Percentiles rank a stretch among this genome's conserved stretches.
phyloP scores from a whole-genome alignment of 2,329 filamentous ascomycete species.

The Colletotrichum sp. region DNA sequence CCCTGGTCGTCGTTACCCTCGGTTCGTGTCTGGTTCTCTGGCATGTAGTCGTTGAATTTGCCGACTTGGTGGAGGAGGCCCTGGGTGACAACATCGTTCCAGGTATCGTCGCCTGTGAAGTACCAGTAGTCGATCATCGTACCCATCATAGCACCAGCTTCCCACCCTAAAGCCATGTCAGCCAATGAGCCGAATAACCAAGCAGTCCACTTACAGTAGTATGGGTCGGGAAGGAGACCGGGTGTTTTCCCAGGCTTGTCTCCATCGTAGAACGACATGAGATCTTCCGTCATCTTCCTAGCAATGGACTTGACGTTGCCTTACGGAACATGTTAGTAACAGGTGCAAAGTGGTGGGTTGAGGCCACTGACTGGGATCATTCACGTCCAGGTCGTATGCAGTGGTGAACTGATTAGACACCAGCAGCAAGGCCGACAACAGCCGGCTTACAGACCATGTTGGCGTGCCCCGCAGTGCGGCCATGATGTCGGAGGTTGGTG shows the following conservation, averaged over 20 bases:
- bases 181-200: background rate
- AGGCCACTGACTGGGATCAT: conserved; percentile 35
- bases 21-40: conserved; percentile 70
- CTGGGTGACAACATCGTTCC: conserved; percentile 70
- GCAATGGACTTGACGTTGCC: conserved; percentile 56
- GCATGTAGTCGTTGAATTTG: conserved; percentile 77
- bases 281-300: conserved; percentile 49
- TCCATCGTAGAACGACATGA: conserved; percentile 50
- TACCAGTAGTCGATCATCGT: conserved; percentile 85
- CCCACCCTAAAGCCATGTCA: conserved; percentile 60
- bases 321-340: conserved; percentile 27
- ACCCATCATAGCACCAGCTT: conserved; percentile 74
- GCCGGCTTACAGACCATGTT: conserved; percentile 11
- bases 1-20: conserved; percentile 79
- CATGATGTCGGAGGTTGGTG: conserved; percentile 9
- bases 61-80: conserved; percentile 79
- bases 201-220: conserved; percentile 52
- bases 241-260: conserved; percentile 55
- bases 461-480: conserved; percentile 13
- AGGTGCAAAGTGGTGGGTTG: background rate
- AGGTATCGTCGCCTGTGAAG: conserved; percentile 75
- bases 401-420: conserved; percentile 22
- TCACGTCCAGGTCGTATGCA: conserved; percentile 41
- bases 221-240: conserved; percentile 57
- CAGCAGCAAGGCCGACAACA: conserved; percentile 12